Percentiles rank a stretch among this genome's conserved stretches.
These are phyloP conservation scores for Casuarina cunninghamiana DNA, from an alignment of 306 rosid genomes.

Conservation along the genomic window DNA sequence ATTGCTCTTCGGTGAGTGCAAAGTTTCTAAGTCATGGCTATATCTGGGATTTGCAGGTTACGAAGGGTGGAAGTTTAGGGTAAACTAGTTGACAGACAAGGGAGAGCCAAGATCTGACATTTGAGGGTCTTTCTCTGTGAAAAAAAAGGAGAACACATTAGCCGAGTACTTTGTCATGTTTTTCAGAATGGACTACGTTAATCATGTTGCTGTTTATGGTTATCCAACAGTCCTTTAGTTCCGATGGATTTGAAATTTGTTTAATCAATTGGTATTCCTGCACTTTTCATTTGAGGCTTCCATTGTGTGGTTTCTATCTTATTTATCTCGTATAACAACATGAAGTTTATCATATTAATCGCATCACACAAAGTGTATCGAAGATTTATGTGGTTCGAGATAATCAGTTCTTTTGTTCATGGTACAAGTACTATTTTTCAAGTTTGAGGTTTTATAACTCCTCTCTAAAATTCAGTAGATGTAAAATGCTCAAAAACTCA, in stretches of 20 bases:
- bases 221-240: background rate
- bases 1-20: background rate
- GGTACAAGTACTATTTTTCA: too few relatives aligned
- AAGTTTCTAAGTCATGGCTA: background rate
- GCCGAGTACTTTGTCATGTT: background rate
- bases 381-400: too few relatives aligned
- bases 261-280: background rate
- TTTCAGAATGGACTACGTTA: background rate
- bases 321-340: too few relatives aligned
- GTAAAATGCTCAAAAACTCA: too few relatives aligned
- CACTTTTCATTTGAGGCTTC: too few relatives aligned
- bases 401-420: too few relatives aligned
- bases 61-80: constrained; percentile 2
- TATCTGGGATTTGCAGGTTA: background rate
- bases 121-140: background rate
- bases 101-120: constrained; percentile 1
- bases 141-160: background rate
- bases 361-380: too few relatives aligned
- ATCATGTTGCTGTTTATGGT: background rate
- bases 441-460: too few relatives aligned
- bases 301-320: background rate
- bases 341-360: too few relatives aligned
- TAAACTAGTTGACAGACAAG: background rate
- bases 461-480: too few relatives aligned
- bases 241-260: background rate